Evolutionary conservation across 208 protist genomes (phyloP).

Genomic region (Leishmania turanica): DNA sequence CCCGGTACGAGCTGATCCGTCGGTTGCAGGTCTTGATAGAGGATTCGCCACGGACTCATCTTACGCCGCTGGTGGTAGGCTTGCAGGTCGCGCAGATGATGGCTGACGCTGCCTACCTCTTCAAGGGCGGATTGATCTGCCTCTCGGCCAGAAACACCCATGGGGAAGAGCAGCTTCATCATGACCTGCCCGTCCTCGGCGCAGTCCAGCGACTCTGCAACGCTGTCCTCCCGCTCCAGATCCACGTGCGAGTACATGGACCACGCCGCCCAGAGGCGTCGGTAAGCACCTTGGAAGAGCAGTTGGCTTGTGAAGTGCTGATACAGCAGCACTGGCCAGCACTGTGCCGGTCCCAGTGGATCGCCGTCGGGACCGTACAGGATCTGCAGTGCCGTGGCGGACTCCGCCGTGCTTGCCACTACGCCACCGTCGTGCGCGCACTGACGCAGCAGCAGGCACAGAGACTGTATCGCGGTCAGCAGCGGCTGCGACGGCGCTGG

Average conservation of each 20-base stretch:
- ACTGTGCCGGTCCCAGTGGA: conserved; percentile 14
- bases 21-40: conserved; percentile 42
- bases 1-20: background rate
- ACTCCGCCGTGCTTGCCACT: background rate
- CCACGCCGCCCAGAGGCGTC: conserved; percentile 59
- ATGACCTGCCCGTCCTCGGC: conserved; percentile 38
- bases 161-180: conserved; percentile 23
- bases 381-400: background rate
- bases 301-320: conserved; percentile 50
- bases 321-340: conserved; percentile 42
- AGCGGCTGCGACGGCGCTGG: conserved; percentile 29
- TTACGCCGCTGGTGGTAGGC: conserved; percentile 42
- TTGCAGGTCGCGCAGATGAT: conserved; percentile 33
- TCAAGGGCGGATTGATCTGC: background rate
- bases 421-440: conserved; percentile 17
- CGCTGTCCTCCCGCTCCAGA: conserved; percentile 41
- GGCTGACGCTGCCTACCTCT: background rate
- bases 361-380: conserved; percentile 20
- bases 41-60: conserved; percentile 51
- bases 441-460: conserved; percentile 25
- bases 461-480: conserved; percentile 23
- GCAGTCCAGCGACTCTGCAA: conserved; percentile 29
- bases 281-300: conserved; percentile 45
- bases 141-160: background rate
- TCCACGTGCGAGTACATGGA: conserved; percentile 49